phyloP scores from a whole-genome alignment of 345 rosid genomes.

The Melaleuca quinquenervia region DNA sequence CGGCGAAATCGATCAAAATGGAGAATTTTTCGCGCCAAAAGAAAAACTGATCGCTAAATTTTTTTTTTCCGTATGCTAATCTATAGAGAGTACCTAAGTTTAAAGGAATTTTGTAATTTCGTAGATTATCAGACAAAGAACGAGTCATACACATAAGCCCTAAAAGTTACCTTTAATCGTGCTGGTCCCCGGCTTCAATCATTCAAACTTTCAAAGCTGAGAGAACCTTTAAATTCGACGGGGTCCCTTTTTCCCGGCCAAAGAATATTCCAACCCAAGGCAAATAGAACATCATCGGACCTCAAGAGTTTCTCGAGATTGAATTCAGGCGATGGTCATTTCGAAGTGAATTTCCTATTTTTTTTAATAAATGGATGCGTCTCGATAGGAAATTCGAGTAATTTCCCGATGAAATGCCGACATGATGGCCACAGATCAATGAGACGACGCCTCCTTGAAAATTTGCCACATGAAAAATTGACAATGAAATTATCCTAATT shows the following conservation, averaged over 20 bases:
- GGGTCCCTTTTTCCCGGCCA: neutral
- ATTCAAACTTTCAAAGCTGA: neutral
- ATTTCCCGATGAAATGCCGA: neutral
- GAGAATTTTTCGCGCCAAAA: neutral
- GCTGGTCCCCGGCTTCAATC: neutral
- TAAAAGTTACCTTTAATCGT: neutral
- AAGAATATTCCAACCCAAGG: neutral
- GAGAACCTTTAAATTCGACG: neutral
- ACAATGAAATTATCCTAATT: neutral
- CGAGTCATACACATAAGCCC: neutral
- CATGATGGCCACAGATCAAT: fast-evolving
- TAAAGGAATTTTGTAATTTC: neutral
- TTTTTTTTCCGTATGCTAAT: no score
- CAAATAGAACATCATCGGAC: neutral
- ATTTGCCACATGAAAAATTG: no score
- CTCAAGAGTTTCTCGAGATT: neutral
- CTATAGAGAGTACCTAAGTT: no score
- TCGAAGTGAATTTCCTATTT: neutral
- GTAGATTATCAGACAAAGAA: neutral
- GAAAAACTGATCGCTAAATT: no score
- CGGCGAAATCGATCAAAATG: neutral
- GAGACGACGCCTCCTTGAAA: neutral
- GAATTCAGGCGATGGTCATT: neutral
- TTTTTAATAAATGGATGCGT: neutral
- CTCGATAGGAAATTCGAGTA: neutral